Percentiles rank a stretch among this genome's conserved stretches.
Conservation (phyloP, 139 green algal species). For the Yamagishiella unicocca region DNA sequence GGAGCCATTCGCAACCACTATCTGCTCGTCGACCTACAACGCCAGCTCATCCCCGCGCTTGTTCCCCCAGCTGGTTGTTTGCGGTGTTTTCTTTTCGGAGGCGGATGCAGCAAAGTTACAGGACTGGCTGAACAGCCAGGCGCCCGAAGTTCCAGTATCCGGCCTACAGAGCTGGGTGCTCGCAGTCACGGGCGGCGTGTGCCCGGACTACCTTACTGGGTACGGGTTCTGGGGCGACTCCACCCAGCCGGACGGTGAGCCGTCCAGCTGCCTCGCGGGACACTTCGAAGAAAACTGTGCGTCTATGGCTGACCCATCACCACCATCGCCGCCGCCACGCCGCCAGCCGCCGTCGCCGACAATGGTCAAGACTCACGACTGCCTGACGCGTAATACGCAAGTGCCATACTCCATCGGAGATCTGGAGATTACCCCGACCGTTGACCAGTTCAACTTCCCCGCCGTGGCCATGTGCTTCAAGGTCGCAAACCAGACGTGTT, state of each 20-base stretch:
- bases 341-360: not conserved
- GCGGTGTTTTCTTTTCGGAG: not conserved
- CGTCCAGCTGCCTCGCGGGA: not conserved
- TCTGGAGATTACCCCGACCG: not conserved
- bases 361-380: not conserved
- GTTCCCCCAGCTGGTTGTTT: not conserved
- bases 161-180: not conserved
- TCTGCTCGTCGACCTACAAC: not conserved
- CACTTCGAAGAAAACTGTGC: not conserved
- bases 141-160: no score
- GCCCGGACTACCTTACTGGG: not conserved
- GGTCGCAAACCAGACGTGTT: not conserved
- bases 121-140: no score
- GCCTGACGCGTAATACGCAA: not conserved
- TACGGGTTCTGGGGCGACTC: not conserved
- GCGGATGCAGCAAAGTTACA: not conserved
- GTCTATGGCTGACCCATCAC: not conserved
- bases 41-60: not conserved
- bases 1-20: not conserved
- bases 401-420: not conserved
- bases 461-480: not conserved
- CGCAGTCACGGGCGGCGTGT: not conserved
- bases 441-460: not conserved
- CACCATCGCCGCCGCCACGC: not conserved
- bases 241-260: not conserved